These are phyloP conservation scores for Candida tunisiensis DNA, from an alignment of 1,139 yeast species.

Conservation along the genomic window DNA sequence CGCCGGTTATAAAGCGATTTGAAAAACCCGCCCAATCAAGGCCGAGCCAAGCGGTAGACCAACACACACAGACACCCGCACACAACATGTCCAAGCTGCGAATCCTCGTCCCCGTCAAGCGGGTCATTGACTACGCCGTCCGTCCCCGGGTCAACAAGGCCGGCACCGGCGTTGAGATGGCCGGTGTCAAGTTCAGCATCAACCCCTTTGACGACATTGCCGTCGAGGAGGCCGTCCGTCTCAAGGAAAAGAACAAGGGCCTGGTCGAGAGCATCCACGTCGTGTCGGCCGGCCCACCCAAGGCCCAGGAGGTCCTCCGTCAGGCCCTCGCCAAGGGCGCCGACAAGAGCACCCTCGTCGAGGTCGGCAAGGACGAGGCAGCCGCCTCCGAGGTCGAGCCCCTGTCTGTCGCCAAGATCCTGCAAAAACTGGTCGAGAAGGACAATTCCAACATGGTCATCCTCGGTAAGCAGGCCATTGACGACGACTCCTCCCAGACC, in stretches of 20 bases:
- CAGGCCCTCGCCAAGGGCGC: constrained; percentile 92
- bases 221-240: constrained; percentile 73
- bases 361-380: constrained; percentile 30
- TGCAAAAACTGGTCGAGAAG: constrained; percentile 55
- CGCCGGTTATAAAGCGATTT: no score
- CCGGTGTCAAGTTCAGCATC: constrained; percentile 84
- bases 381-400: constrained; percentile 55
- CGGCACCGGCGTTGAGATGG: constrained; percentile 71
- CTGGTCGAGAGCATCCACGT: constrained; percentile 76
- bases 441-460: constrained; percentile 63
- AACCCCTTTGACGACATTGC: constrained; percentile 98
- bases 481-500: constrained; percentile 90
- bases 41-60: no score
- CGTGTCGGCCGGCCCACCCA: constrained; percentile 78
- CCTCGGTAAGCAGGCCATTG: constrained; percentile 93
- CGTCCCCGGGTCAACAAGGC: constrained; percentile 87
- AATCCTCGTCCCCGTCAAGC: constrained; percentile 83
- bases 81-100: constrained; percentile 33
- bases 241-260: constrained; percentile 53
- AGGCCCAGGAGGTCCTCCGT: constrained; percentile 77
- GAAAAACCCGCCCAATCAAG: no score
- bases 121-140: constrained; percentile 87
- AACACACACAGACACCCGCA: no score
- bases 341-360: constrained; percentile 69
- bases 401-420: constrained; percentile 74